A percentile compares a stretch with the other conserved stretches of the same genome.
Evolutionary conservation across 768 basidiomycete genomes (phyloP).

Genomic region (Boletales sp.): DNA sequence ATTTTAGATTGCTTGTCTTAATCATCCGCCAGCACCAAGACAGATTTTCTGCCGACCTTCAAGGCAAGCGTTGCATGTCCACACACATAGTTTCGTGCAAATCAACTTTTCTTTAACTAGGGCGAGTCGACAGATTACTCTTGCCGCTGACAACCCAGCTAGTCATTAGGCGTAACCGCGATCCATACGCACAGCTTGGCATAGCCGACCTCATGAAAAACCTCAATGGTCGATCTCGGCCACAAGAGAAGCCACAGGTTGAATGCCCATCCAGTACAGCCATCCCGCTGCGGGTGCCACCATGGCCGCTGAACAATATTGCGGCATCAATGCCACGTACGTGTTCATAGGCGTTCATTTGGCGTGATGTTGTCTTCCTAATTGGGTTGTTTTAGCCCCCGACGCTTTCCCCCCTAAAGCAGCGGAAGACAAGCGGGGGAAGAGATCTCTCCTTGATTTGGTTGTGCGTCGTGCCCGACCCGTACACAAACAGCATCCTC

Average conservation of each 20-base stretch:
- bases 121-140: constrained; percentile 31
- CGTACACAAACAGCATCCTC: constrained; percentile 23
- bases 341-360: constrained; percentile 7
- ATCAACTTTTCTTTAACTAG: constrained; percentile 13
- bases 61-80: constrained; percentile 15
- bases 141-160: constrained; percentile 31
- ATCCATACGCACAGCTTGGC: constrained; percentile 33
- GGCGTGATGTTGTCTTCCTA: background rate
- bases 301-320: constrained; percentile 23
- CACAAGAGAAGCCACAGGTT: constrained; percentile 15
- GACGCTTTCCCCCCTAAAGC: constrained; percentile 31
- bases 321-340: constrained; percentile 38
- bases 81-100: constrained; percentile 2
- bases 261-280: constrained; percentile 12
- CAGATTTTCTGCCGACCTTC: constrained; percentile 24
- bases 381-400: constrained; percentile 33
- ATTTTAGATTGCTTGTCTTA: constrained; percentile 46
- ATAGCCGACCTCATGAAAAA: constrained; percentile 30
- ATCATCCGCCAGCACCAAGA: constrained; percentile 33
- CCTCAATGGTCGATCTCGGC: constrained; percentile 10
- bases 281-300: constrained; percentile 14
- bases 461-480: constrained; percentile 19
- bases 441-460: constrained; percentile 7
- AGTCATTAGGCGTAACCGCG: constrained; percentile 25
- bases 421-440: constrained; percentile 13